Percentiles rank a stretch among this genome's conserved stretches.
phyloP scores from a whole-genome alignment of 352 stramenopile genomes.

The Phytopythium kandeliae region DNA sequence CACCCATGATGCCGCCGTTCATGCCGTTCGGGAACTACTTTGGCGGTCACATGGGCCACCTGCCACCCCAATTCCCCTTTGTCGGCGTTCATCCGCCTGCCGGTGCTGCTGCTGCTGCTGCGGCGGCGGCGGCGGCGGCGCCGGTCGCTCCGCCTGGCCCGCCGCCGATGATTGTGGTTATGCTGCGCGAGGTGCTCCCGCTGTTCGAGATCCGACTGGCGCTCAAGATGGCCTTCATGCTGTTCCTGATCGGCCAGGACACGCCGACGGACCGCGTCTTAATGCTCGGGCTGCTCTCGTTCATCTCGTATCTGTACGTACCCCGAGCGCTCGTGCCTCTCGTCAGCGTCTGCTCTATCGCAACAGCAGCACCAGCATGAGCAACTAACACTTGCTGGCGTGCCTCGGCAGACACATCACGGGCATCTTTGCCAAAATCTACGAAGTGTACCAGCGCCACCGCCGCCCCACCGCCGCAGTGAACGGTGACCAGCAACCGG shows the following conservation, averaged over 20 bases:
- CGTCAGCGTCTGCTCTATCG: no score
- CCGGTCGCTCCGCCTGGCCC: conserved; percentile 11
- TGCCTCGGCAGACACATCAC: conserved; percentile 53
- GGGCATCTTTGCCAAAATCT: conserved; percentile 77
- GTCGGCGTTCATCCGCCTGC: conserved; percentile 1
- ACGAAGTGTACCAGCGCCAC: conserved; percentile 58
- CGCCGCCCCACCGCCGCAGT: conserved; percentile 14
- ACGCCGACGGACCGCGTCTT: conserved; percentile 68
- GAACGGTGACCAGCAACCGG: conserved; percentile 16
- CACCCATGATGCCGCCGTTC: conserved; percentile 9
- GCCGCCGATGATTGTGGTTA: conserved; percentile 29
- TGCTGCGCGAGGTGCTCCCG: conserved; percentile 46
- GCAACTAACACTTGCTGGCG: neutral
- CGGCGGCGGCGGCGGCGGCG: conserved; percentile 7
- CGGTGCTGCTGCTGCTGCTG: conserved; percentile 8
- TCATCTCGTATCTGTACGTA: conserved; percentile 67
- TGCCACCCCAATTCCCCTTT: conserved; percentile 4
- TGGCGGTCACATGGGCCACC: conserved; percentile 19
- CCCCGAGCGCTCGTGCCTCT: neutral
- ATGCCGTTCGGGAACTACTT: conserved; percentile 28
- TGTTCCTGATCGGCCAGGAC: conserved; percentile 86
- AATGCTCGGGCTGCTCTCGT: conserved; percentile 65
- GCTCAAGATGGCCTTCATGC: conserved; percentile 86
- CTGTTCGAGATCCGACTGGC: conserved; percentile 73
- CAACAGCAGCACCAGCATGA: no score